These are phyloP conservation scores for Coprinellus micaceus DNA, from an alignment of 768 basidiomycete genomes.

Conservation along the genomic window DNA sequence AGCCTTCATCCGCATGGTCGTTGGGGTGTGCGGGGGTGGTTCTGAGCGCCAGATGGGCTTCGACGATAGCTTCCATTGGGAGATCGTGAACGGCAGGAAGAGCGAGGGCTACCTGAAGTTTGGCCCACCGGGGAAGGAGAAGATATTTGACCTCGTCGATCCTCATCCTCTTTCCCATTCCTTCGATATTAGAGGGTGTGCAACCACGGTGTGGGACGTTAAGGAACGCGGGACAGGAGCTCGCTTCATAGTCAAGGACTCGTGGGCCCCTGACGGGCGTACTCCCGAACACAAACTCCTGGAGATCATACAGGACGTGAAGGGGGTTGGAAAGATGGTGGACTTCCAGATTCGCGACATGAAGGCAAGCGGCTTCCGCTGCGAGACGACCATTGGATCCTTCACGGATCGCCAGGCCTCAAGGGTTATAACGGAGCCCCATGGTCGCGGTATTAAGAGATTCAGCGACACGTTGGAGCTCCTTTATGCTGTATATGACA, in stretches of 20 bases:
- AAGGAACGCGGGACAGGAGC: background rate
- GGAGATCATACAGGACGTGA: background rate
- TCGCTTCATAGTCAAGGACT: background rate
- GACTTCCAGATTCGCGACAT: too few relatives aligned
- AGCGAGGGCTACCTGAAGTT: background rate
- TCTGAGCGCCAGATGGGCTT: background rate
- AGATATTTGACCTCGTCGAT: background rate
- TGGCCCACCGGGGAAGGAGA: background rate
- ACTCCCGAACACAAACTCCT: background rate
- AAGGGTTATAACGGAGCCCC: too few relatives aligned
- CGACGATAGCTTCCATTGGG: background rate
- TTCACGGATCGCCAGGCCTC: too few relatives aligned
- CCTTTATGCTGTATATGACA: too few relatives aligned
- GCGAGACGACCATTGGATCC: too few relatives aligned
- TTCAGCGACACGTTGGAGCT: too few relatives aligned
- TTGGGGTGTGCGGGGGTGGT: background rate
- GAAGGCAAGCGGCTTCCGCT: too few relatives aligned
- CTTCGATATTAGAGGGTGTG: background rate
- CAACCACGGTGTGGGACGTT: background rate
- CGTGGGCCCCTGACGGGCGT: background rate
- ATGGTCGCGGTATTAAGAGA: too few relatives aligned
- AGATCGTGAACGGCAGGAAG: background rate
- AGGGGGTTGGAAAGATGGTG: background rate
- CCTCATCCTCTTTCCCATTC: background rate
- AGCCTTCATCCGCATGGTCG: background rate